Evolutionary conservation across 352 stramenopile species (phyloP), one percentile per base, ranked within the genome.

Genomic region (Albugo candida): DNA sequence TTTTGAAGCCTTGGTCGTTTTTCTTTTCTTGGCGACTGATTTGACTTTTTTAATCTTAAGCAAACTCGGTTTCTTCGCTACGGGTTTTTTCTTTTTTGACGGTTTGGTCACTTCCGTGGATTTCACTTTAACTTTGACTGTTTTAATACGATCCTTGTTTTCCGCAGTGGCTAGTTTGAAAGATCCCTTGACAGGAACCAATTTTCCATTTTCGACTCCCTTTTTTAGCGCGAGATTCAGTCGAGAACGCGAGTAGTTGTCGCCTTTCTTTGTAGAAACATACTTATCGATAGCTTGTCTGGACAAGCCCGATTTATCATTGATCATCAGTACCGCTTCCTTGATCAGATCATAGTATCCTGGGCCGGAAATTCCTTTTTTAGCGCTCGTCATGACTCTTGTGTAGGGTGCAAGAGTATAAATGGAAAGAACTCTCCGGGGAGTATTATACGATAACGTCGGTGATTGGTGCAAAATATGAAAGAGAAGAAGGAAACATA

Each of bases 231-330:
- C 82, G 17, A 92, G 80, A 64, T 89, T 92, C 38, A 93, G 59
- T 17, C 75, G 72, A 38, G 76, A 78, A 52, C 82, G 82, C 45
- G 65, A 70, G 64, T 86, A 89, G 41, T 61, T 70, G 16, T 61
- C 59, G 40, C 73, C 76, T 61, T 91, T 88, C 67, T 89, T 89
- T 17, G 66, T 64, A 45, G 82, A 76, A 54, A 96, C 82, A 55
- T 75, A 95, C 65, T 95, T 96, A 65, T 94, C 91, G 55, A 97
- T 95, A n/a, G 87, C 87, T 53, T 92, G 68, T 41, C 78, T 69
- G 21, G 85, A 96, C 47, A 83, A 95, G 48, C 87, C 85, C 47
- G 63, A 80, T 58, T 83, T 83, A 51, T 95, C 85, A 63, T 95
- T 95, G 43, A 97, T 79, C 52, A 74, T 54, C 41, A 84, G 51